phyloP scores from a whole-genome alignment of 2,329 filamentous ascomycete species.

The Exophiala lecanii-corni region DNA sequence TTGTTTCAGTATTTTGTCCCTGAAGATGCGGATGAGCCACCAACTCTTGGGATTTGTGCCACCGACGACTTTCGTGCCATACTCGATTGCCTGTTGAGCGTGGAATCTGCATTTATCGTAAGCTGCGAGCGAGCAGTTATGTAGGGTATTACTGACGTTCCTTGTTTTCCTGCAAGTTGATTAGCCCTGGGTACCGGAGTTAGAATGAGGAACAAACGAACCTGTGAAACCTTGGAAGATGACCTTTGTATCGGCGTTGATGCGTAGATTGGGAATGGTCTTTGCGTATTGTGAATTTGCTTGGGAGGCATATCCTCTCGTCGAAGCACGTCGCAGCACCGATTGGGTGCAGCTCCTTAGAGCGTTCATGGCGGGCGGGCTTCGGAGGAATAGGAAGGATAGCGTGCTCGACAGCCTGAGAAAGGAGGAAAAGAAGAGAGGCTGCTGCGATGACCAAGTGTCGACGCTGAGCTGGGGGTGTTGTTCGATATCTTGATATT shows the following conservation, averaged over 20 bases:
- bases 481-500: too few relatives aligned
- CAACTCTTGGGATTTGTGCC: conserved; percentile 51
- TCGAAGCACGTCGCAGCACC: conserved; percentile 63
- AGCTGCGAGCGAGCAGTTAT: background rate
- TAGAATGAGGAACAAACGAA: conserved; percentile 77
- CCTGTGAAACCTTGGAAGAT: conserved; percentile 97
- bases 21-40: background rate
- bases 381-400: background rate
- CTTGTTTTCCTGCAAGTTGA: conserved; percentile 18
- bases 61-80: conserved; percentile 96
- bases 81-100: conserved; percentile 95
- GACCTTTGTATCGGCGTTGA: conserved; percentile 90
- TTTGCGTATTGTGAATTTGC: conserved; percentile 56
- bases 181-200: conserved; percentile 36
- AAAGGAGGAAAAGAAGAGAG: too few relatives aligned
- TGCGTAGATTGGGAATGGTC: conserved; percentile 80
- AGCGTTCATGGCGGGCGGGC: conserved; percentile 65
- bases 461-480: too few relatives aligned
- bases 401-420: too few relatives aligned
- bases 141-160: conserved; percentile 11
- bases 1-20: conserved; percentile 5
- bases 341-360: conserved; percentile 68
- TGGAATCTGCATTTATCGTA: conserved; percentile 83
- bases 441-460: too few relatives aligned
- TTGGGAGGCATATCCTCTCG: conserved; percentile 68